phyloP scores from a whole-genome alignment of 192 early-diverging fungal species.

The Entomortierella chlamydospora region DNA sequence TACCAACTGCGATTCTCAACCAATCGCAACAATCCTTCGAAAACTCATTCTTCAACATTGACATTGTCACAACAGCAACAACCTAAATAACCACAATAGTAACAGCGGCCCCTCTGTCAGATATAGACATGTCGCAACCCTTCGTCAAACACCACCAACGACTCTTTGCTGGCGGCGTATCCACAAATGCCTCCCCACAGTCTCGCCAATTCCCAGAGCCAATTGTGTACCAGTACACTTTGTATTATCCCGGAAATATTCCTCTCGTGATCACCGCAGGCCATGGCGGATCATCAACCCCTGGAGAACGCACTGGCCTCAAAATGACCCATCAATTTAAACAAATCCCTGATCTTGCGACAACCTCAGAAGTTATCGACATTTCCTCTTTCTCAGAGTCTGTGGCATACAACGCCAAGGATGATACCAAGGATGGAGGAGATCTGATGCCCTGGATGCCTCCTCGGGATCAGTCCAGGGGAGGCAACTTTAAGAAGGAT shows the following conservation, averaged over 20 bases:
- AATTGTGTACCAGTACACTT: conserved; percentile 40
- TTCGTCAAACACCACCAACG: background rate
- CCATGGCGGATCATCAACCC: conserved; percentile 20
- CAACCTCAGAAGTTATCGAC: background rate
- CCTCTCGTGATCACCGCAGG: conserved; percentile 42
- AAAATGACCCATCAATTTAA: conserved; percentile 29
- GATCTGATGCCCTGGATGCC: conserved; percentile 34
- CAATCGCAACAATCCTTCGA: conserved; percentile 24
- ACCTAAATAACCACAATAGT: background rate
- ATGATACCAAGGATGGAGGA: conserved; percentile 1
- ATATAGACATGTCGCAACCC: background rate
- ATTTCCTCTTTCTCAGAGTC: conserved; percentile 20
- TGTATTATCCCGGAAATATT: conserved; percentile 48
- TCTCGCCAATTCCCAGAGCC: conserved; percentile 23
- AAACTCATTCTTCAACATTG: background rate
- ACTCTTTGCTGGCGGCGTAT: background rate
- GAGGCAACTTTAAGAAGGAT: conserved; percentile 39
- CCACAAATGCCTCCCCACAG: background rate
- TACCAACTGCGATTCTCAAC: conserved; percentile 43
- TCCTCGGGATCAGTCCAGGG: conserved; percentile 24
- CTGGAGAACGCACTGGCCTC: conserved; percentile 9
- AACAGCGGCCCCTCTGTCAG: background rate
- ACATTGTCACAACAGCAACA: background rate
- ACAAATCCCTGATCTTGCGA: conserved; percentile 11
- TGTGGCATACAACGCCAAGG: conserved; percentile 7